Conservation (phyloP, 306 rosid species). For the Abrus pulchellus region DNA sequence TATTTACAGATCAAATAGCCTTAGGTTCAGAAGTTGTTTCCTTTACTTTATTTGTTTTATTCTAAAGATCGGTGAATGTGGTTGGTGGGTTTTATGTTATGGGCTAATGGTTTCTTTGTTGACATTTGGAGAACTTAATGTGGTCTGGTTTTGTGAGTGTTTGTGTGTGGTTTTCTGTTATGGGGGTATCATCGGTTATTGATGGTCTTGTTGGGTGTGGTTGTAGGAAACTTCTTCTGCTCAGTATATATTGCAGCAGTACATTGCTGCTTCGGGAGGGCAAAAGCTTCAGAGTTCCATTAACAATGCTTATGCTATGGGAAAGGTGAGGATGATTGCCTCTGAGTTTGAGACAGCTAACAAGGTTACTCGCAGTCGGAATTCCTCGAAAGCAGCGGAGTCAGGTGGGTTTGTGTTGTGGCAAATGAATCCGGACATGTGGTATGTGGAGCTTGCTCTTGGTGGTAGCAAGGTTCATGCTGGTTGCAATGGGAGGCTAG, state of each 20-base stretch:
- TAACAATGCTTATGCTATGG: conserved; percentile 94
- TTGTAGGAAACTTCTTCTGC: conserved; percentile 97
- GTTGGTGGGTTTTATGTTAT: not conserved
- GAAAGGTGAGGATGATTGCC: conserved; percentile 96
- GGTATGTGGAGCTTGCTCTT: conserved; percentile 99
- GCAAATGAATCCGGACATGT: conserved; percentile 99
- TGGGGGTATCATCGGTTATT: too few species aligned
- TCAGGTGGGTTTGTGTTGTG: conserved; percentile 96
- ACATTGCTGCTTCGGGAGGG: conserved; percentile 95
- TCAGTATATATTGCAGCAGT: conserved; percentile 97
- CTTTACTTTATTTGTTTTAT: not conserved
- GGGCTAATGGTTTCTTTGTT: too few species aligned
- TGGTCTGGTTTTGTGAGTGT: too few species aligned
- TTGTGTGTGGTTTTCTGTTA: too few species aligned
- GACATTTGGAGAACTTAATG: too few species aligned
- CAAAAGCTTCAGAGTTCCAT: conserved; percentile 85
- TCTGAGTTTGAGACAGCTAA: conserved; percentile 95
- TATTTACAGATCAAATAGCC: conserved; percentile 1
- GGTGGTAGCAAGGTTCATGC: conserved; percentile 99
- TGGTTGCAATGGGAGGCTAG: conserved; percentile 95
- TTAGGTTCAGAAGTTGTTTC: conserved; percentile 5
- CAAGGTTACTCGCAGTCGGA: conserved; percentile 73
- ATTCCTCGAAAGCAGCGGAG: conserved; percentile 86
- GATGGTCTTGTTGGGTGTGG: conserved; percentile 14
- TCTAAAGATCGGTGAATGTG: conserved; percentile 19